Evolutionary conservation across 352 stramenopile species (phyloP), one percentile per base, ranked within the genome.

Genomic region (Globisporangium carolinianum): DNA sequence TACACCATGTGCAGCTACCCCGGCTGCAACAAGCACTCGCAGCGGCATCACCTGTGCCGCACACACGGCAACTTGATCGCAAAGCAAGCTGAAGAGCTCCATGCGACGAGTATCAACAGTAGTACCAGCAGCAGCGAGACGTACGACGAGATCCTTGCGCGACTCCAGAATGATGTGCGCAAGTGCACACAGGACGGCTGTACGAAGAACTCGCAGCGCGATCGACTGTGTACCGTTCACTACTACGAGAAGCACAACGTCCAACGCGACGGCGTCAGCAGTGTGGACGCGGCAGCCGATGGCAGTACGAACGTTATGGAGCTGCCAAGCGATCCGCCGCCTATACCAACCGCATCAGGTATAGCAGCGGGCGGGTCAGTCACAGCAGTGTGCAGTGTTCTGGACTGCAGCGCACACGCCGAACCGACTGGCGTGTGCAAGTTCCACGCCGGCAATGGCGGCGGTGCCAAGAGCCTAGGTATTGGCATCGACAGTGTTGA

Each of bases 1-100:
- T 94, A 94, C 71, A 94, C 82, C 17, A 94, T 94, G 84, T 94
- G 84, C 68, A 89, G 79, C 59, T 94, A 89, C 65, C 84, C 84
- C 0, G 75, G 75, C 35, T 94, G 84, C 54, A 77, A 65, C 60
- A 94, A 90, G 60, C 84, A 94, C 69, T 94, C 84, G 46, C 84
- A 94, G 62, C 79, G 84, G 4, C 69, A 92, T 57, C 84, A 94
- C 57, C 64, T 94, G 51, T 94, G 84, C 49, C 80, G 84, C n/a
- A 94, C 83, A 7, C 84, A 94, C 47, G 84, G 84, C 53, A 94
- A 94, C 64, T 50, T 86, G 43, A 65, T 94, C 43, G 71, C 77
- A 17, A 87, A 86, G 42, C 82, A 94, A 72, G 84, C 84, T 2
- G 65, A 89, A 43, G 82, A 91, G 32, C 50, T 89, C 38, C 76